Conservation (phyloP, 208 protist species). For the Borovskyia barvae region DNA sequence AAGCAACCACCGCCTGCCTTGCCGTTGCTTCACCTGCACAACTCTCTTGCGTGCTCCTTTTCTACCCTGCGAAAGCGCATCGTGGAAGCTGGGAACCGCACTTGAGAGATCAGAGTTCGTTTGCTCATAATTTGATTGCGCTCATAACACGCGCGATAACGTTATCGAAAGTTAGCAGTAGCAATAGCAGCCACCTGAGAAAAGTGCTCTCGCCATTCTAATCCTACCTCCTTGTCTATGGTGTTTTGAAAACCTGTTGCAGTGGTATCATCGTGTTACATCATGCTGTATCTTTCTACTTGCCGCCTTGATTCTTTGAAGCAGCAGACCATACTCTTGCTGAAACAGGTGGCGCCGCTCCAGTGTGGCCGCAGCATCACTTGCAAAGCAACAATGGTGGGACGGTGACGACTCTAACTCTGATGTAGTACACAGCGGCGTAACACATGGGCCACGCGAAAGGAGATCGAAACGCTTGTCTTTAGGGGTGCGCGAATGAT, state of each 20-base stretch:
- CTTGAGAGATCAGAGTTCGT: too few relatives aligned
- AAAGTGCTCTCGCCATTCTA: background rate
- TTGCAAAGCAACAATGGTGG: slow-evolving; percentile 23
- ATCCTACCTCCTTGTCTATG: background rate
- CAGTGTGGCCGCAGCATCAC: slow-evolving; percentile 17
- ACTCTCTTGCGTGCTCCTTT: too few relatives aligned
- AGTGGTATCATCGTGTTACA: slow-evolving; percentile 21
- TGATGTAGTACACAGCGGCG: slow-evolving; percentile 16
- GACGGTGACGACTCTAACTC: slow-evolving; percentile 11
- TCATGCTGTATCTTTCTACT: slow-evolving; percentile 48
- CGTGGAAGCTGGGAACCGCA: too few relatives aligned
- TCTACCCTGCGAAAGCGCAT: too few relatives aligned
- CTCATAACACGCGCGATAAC: too few relatives aligned
- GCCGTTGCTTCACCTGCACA: too few relatives aligned
- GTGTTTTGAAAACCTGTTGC: background rate
- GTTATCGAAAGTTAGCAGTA: too few relatives aligned
- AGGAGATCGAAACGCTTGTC: background rate
- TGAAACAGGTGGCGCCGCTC: slow-evolving; percentile 39
- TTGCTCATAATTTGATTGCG: too few relatives aligned
- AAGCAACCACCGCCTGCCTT: too few relatives aligned
- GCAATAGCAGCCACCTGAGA: too few relatives aligned
- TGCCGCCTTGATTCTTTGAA: slow-evolving; percentile 37
- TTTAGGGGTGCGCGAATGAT: background rate
- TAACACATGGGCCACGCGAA: background rate
- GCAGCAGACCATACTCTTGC: slow-evolving; percentile 32